These are phyloP conservation scores for Paecilomyces variotii DNA, from an alignment of 2,329 filamentous ascomycete genomes.

Conservation along the genomic window DNA sequence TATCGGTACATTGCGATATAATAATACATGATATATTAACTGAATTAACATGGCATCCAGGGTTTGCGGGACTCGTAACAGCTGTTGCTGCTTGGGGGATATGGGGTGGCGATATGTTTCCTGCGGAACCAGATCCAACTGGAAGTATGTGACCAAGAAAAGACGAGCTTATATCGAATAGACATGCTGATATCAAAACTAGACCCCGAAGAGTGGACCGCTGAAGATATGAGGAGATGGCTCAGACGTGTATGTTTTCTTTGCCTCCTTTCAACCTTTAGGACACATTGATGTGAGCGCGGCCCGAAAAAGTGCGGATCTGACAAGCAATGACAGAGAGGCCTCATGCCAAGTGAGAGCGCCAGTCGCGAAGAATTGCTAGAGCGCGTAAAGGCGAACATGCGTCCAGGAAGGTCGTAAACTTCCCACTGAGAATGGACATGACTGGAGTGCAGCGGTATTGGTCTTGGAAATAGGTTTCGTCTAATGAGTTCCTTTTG, in stretches of 20 bases:
- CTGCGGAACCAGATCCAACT: slow-evolving; percentile 63
- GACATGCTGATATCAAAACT: background rate
- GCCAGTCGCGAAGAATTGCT: slow-evolving; percentile 58
- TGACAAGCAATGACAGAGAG: slow-evolving; percentile 43
- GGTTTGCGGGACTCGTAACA: slow-evolving; percentile 73
- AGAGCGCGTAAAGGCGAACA: slow-evolving; percentile 61
- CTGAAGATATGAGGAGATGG: slow-evolving; percentile 73
- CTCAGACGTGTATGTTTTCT: slow-evolving; percentile 59
- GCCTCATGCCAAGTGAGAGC: slow-evolving; percentile 51
- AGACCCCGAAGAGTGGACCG: slow-evolving; percentile 67
- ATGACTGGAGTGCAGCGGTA: background rate
- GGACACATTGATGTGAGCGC: background rate
- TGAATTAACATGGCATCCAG: slow-evolving; percentile 37
- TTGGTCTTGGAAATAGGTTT: background rate
- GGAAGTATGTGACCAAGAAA: slow-evolving; percentile 50
- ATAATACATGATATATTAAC: background rate
- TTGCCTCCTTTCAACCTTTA: background rate
- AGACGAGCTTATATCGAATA: background rate
- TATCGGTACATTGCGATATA: slow-evolving; percentile 46
- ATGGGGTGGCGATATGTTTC: slow-evolving; percentile 80
- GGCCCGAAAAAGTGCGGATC: background rate
- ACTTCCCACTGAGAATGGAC: background rate
- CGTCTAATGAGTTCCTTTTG: background rate
- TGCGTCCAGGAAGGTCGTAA: slow-evolving; percentile 38
- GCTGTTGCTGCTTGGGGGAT: slow-evolving; percentile 77